Percentiles rank a stretch among this genome's conserved stretches.
Evolutionary conservation across 108 stramenopile species (phyloP).

Genomic region (Pelagomonas calceolata): DNA sequence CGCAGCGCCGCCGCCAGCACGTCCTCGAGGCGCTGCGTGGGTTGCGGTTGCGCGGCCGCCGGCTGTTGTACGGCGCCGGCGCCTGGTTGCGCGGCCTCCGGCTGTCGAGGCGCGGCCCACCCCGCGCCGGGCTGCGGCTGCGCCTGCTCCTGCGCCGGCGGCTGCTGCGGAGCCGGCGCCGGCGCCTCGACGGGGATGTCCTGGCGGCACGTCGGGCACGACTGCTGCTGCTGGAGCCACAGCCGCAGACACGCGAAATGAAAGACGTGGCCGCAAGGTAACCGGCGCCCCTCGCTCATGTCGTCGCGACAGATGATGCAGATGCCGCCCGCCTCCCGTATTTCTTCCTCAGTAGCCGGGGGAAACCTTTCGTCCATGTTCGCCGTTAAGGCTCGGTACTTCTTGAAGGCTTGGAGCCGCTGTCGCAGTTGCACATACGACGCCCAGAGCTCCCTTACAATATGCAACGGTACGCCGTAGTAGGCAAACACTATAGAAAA

Average conservation of each 20-base stretch:
- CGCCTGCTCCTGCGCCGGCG: too few species aligned
- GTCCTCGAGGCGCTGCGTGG: too few species aligned
- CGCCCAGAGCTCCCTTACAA: constrained; percentile 82
- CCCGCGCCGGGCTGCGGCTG: too few species aligned
- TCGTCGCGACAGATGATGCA: constrained; percentile 96
- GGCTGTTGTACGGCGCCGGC: too few species aligned
- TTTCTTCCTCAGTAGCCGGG: constrained; percentile 65
- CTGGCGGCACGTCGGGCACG: constrained; percentile 87
- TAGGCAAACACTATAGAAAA: constrained; percentile 86
- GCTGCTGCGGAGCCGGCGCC: too few species aligned
- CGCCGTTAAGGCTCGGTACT: constrained; percentile 72
- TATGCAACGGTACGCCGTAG: constrained; percentile 88
- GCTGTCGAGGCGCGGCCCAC: too few species aligned
- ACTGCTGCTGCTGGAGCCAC: constrained; percentile 95
- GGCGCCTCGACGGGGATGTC: constrained; percentile 71
- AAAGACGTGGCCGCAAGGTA: constrained; percentile 88
- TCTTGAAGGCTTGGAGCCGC: constrained; percentile 58
- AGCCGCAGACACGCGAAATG: constrained; percentile 77
- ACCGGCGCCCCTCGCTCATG: constrained; percentile 75
- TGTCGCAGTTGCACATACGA: constrained; percentile 61
- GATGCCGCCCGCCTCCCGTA: constrained; percentile 62
- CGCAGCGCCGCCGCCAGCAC: too few species aligned
- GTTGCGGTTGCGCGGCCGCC: too few species aligned
- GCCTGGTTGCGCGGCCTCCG: too few species aligned
- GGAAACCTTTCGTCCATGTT: constrained; percentile 88